Percentiles rank a stretch among this genome's conserved stretches.
These are phyloP conservation scores for Capsicum baccatum DNA, from an alignment of 257 asterid species.

Conservation along the genomic window DNA sequence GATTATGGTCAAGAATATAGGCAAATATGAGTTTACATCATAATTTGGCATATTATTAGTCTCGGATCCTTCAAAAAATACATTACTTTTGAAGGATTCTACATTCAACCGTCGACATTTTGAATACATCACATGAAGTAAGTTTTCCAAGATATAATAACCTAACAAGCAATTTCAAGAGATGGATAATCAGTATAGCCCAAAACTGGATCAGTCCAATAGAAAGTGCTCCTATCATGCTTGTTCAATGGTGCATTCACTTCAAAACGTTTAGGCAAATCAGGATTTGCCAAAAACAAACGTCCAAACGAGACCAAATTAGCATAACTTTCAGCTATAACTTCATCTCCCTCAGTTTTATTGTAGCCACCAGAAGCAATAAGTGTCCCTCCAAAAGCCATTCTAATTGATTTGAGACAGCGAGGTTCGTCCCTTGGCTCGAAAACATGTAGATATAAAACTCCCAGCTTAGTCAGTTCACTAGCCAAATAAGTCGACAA, in stretches of 20 bases:
- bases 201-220: conserved; percentile 59
- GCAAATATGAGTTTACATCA: neutral
- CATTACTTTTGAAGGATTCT: no score
- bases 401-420: conserved; percentile 31
- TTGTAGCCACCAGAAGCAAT: conserved; percentile 65
- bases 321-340: conserved; percentile 44
- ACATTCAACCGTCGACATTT: no score
- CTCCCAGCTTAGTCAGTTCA: conserved; percentile 36
- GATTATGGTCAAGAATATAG: neutral
- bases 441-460: conserved; percentile 53
- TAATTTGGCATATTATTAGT: neutral
- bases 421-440: conserved; percentile 46
- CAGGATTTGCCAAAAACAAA: conserved; percentile 71
- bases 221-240: conserved; percentile 64
- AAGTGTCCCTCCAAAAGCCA: conserved; percentile 58
- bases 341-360: conserved; percentile 52
- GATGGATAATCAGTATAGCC: conserved; percentile 85
- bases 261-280: conserved; percentile 55
- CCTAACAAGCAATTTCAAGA: conserved; percentile 33
- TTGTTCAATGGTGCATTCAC: conserved; percentile 53
- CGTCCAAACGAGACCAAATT: conserved; percentile 73
- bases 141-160: neutral
- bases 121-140: neutral
- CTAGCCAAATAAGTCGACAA: conserved; percentile 56
- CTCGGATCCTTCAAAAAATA: no score